Conservation (phyloP, 164 flowering plant genomes). For the Nymphaea colorata region DNA sequence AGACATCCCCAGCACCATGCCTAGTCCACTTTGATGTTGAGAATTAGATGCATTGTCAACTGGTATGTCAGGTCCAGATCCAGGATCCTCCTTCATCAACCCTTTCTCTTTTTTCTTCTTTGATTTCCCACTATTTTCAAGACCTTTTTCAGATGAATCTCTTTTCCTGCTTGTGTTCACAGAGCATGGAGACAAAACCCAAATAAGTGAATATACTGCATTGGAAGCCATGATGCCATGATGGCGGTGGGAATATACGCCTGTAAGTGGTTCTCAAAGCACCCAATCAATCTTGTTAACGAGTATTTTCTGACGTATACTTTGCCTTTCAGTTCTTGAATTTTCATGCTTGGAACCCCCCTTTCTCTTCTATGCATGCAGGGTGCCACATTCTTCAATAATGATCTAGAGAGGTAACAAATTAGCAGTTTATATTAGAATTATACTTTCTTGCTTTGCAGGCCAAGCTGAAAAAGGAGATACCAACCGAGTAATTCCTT, state of each 20-base stretch:
- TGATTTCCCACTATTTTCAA: constrained; percentile 19
- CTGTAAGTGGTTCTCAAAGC: constrained; percentile 17
- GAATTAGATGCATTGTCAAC: neutral
- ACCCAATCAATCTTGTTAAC: neutral
- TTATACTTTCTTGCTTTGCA: no score
- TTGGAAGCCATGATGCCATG: constrained; percentile 42
- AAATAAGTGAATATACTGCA: neutral
- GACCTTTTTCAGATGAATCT: constrained; percentile 10
- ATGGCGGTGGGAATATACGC: constrained; percentile 80
- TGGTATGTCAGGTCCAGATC: neutral
- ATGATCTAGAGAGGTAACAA: constrained; percentile 62
- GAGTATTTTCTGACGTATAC: neutral
- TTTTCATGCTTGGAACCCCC: constrained; percentile 3
- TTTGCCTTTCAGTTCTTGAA: constrained; percentile 1
- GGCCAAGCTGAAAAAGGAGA: no score
- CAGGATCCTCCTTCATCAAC: constrained; percentile 8
- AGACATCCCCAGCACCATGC: neutral
- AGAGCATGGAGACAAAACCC: neutral
- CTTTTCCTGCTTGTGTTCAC: neutral
- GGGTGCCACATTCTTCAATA: constrained; percentile 77
- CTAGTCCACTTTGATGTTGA: neutral
- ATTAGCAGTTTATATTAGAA: no score
- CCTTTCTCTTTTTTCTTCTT: constrained; percentile 29
- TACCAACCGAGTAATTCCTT: no score
- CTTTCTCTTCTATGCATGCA: constrained; percentile 5